These are phyloP conservation scores for Paraconiothyrium brasiliense DNA, from an alignment of 2,329 filamentous ascomycete species.

Conservation along the genomic window DNA sequence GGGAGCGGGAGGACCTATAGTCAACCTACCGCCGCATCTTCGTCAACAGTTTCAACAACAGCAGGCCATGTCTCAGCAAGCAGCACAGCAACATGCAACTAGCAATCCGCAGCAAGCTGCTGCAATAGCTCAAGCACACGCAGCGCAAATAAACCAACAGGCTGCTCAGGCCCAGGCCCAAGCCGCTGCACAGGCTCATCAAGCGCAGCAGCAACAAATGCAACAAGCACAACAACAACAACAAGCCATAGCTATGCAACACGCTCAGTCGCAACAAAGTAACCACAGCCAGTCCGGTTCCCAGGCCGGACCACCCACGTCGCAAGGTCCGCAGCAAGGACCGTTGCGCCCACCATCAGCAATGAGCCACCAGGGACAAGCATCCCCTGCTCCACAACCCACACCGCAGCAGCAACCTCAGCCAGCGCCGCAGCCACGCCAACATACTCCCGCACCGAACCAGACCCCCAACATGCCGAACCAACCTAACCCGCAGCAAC, in stretches of 20 bases:
- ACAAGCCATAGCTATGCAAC: conserved; percentile 57
- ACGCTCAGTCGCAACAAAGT: conserved; percentile 59
- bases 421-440: conserved; percentile 55
- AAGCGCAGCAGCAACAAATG: conserved; percentile 55
- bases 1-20: conserved; percentile 32
- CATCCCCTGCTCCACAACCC: conserved; percentile 49
- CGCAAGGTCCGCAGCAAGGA: conserved; percentile 46
- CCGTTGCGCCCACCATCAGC: conserved; percentile 51
- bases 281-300: conserved; percentile 57
- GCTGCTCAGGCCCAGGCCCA: conserved; percentile 43
- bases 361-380: conserved; percentile 51
- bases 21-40: conserved; percentile 47
- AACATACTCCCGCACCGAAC: conserved; percentile 52
- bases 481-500: conserved; percentile 45
- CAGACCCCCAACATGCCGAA: conserved; percentile 45
- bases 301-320: conserved; percentile 47
- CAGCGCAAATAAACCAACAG: conserved; percentile 42
- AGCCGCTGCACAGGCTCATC: conserved; percentile 52
- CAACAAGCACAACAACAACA: conserved; percentile 56
- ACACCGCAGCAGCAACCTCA: conserved; percentile 50
- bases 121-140: conserved; percentile 59
- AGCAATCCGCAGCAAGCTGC: conserved; percentile 50
- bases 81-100: conserved; percentile 36
- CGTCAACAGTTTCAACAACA: conserved; percentile 57
- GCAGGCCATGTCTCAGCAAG: conserved; percentile 54